Evolutionary conservation across 495 filamentous ascomycete genomes (phyloP), one percentile per base, ranked within the genome.

Genomic region (Cenococcum geophilum): DNA sequence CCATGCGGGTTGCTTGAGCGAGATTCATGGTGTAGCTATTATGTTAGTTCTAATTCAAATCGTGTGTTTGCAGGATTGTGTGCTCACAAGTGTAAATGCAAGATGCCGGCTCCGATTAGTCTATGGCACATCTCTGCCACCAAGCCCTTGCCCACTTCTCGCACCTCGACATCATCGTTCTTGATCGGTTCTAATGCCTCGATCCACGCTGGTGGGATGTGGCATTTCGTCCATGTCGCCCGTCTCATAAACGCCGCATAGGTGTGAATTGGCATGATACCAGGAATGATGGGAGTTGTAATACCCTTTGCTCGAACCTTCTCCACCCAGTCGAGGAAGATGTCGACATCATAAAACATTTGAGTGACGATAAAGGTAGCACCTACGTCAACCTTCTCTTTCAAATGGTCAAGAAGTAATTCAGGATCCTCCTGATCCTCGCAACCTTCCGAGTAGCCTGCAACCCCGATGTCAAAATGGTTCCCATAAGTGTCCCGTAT

Each of bases 281-380:
- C 95, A 0, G 95, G 95, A 27, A 99, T 85, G 68, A 99, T 95
- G 23, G 95, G 92, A 23, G 95, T 80, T 20, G 77, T 85, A 71
- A 99, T 91, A 21, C 95, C 95, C 70, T 82, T 84, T 23, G 82
- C 91, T 37, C 91, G 83, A 57, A 88, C 88, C 72, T 89, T 92
- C 58, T 82, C 73, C 35, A 95, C 89, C 95, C 95, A 99, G 45
- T 81, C 78, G 34, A 97, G 74, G 75, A 97, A 99, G 68, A 89
- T 91, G 67, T 99, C 92, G 25, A 84, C 91, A 72, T 97, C 92
- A 76, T 99, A 99, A 75, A 96, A 96, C 95, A 99, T 99, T 77
- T 99, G 95, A 0, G 95, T 97, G 55, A 99, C 86, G 52, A 99
- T 84, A 74, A 96, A 97, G 10, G 89, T 85, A 55, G 86, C 91